Evolutionary conservation across 805 yeast species (phyloP).

Genomic region (Saccharomycopsis guyanensis): DNA sequence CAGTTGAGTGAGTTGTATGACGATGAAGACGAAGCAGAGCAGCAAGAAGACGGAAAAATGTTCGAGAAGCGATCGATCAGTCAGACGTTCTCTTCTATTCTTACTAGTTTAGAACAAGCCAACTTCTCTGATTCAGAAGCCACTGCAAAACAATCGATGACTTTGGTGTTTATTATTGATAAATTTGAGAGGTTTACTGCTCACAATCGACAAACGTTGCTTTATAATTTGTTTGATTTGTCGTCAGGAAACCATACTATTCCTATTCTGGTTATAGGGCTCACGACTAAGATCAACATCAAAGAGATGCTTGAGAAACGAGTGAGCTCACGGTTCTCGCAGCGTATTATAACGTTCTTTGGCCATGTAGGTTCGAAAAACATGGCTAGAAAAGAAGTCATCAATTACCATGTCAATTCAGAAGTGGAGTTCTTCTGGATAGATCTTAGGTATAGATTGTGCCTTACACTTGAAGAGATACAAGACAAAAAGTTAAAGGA

Average conservation of each 20-base stretch:
- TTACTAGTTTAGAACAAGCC: conserved; percentile 41
- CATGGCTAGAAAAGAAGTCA: neutral
- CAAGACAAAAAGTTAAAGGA: conserved; percentile 16
- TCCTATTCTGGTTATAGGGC: conserved; percentile 78
- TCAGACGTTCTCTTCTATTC: conserved; percentile 53
- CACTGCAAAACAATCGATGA: conserved; percentile 30
- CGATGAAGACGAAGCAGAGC: conserved; percentile 19
- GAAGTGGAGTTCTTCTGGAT: conserved; percentile 22
- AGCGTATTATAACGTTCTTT: conserved; percentile 52
- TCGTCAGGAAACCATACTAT: conserved; percentile 58
- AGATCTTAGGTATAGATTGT: conserved; percentile 17
- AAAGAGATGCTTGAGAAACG: conserved; percentile 84
- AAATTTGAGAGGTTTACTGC: conserved; percentile 76
- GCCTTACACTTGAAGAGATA: conserved; percentile 16
- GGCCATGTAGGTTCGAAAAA: conserved; percentile 9
- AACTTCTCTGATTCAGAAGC: conserved; percentile 20
- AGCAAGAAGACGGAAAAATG: neutral
- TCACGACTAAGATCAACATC: conserved; percentile 65
- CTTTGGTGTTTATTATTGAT: conserved; percentile 74
- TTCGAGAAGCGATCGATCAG: conserved; percentile 48
- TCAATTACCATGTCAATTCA: conserved; percentile 18
- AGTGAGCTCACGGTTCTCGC: conserved; percentile 84
- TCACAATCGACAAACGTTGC: conserved; percentile 67
- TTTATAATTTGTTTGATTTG: conserved; percentile 83
- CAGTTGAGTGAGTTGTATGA: conserved; percentile 8